Evolutionary conservation across 2,329 filamentous ascomycete species (phyloP).

Genomic region (Cercospora zeae-maydis): DNA sequence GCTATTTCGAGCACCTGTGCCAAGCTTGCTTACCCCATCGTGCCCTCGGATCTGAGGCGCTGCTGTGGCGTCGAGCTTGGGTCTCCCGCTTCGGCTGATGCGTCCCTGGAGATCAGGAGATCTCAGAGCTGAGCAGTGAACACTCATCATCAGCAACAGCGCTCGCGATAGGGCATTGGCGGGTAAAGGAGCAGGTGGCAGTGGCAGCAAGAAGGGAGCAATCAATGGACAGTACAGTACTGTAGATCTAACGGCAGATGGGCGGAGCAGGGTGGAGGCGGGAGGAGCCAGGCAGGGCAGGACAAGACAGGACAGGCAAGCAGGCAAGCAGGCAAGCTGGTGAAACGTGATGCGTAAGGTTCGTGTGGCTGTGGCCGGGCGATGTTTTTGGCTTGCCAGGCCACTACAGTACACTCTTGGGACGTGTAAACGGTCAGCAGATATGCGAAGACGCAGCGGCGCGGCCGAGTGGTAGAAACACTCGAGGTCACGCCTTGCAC

Average conservation of each 20-base stretch:
- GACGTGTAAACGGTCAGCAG: constrained; percentile 3
- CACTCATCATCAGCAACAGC: not conserved
- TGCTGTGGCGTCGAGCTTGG: not conserved
- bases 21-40: not conserved
- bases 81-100: not conserved
- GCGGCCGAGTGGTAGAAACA: not conserved
- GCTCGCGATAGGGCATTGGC: not conserved
- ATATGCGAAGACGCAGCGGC: not conserved
- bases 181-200: not conserved
- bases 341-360: constrained; percentile 1
- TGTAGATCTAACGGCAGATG: constrained; percentile 6
- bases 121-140: not conserved
- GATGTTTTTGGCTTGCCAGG: constrained; percentile 2
- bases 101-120: not conserved
- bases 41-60: not conserved
- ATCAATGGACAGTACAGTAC: not conserved
- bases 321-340: not conserved
- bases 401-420: not conserved
- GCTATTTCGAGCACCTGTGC: constrained; percentile 3
- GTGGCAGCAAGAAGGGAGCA: not conserved
- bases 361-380: constrained; percentile 8
- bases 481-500: not conserved
- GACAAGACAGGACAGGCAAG: too few relatives aligned
- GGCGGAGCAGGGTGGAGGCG: not conserved
- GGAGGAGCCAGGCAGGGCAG: not conserved